Conservation (phyloP, 345 rosid species). For the Eucalyptus decipiens region DNA sequence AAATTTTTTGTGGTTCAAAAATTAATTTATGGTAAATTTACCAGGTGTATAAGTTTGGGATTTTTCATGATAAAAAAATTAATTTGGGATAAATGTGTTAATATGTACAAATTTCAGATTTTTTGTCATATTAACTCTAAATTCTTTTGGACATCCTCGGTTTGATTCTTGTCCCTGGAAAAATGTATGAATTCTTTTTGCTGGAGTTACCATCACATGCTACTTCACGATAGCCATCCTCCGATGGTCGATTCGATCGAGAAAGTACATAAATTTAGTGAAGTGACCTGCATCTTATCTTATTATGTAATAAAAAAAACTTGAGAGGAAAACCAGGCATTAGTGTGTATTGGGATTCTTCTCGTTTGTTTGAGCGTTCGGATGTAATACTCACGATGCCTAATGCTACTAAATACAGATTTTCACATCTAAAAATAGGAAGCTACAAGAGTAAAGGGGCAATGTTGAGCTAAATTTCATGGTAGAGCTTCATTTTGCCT, state of each 20-base stretch:
- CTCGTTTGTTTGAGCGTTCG: background rate
- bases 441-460: background rate
- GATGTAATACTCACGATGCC: background rate
- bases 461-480: background rate
- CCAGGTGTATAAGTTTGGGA: no score
- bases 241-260: background rate
- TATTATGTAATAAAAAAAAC: background rate
- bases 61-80: no score
- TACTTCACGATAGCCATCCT: background rate
- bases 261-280: background rate
- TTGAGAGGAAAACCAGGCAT: background rate
- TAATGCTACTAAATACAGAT: background rate
- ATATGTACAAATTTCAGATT: no score
- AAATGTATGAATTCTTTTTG: background rate
- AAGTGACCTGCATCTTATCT: background rate
- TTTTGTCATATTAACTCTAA: no score
- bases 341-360: background rate
- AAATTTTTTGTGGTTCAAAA: no score
- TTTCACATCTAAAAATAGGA: background rate
- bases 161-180: background rate
- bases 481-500: background rate
- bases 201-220: background rate
- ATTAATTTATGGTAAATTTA: no score
- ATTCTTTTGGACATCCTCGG: background rate
- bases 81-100: no score